Conservation (phyloP, 2,329 filamentous ascomycete species). For the Aspergillus pseudoviridinutans region DNA sequence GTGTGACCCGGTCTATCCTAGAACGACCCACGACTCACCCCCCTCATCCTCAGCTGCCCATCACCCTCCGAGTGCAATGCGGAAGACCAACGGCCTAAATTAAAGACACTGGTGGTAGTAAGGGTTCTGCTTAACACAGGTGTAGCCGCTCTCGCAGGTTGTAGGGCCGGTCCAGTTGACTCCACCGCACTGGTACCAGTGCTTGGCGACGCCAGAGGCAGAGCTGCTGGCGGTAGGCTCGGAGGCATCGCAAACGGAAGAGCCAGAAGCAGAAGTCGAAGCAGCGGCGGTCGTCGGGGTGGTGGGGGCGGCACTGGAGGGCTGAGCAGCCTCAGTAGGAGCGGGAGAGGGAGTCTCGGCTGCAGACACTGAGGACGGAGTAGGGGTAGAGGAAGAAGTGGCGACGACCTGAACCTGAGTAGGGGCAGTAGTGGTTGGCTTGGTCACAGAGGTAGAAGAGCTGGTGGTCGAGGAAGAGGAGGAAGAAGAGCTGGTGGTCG, state of each 20-base stretch:
- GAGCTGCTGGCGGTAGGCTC: slow-evolving; percentile 3
- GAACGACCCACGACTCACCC: not conserved
- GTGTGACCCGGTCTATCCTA: not conserved
- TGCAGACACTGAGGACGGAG: not conserved
- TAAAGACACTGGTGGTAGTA: slow-evolving; percentile 38
- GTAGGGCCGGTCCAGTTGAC: slow-evolving; percentile 34
- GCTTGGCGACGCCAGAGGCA: slow-evolving; percentile 10
- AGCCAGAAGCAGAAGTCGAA: no score
- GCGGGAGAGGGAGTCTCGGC: not conserved
- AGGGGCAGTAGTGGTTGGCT: not conserved
- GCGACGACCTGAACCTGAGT: not conserved
- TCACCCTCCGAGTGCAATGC: not conserved
- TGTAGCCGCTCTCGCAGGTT: slow-evolving; percentile 28
- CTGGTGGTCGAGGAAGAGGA: slow-evolving; percentile 7
- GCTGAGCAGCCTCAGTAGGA: slow-evolving; percentile 2
- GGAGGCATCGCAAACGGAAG: slow-evolving; percentile 5
- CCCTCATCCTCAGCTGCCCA: not conserved
- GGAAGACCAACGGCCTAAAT: not conserved
- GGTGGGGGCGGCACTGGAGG: not conserved
- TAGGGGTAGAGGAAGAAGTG: not conserved
- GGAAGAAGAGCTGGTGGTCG: not conserved
- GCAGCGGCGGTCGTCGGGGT: not conserved
- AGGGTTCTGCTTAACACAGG: slow-evolving; percentile 33
- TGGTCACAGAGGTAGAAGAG: slow-evolving; percentile 4
- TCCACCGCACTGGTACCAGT: slow-evolving; percentile 35